Evolutionary conservation across 1,284 basidiomycete genomes (phyloP).

Genomic region (Mycena citricolor): DNA sequence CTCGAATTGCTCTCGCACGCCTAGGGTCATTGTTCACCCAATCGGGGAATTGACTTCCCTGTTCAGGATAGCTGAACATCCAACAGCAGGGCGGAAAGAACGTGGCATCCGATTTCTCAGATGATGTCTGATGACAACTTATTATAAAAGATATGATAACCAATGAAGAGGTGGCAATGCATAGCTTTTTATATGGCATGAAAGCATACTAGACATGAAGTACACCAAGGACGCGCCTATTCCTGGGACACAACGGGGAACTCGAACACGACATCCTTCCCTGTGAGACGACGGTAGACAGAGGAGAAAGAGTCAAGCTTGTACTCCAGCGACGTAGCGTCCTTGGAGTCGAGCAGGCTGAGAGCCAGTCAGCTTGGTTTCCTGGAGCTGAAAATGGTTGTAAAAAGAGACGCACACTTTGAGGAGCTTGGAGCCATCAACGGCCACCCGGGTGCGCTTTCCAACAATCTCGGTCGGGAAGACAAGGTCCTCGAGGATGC

Average conservation of each 20-base stretch:
- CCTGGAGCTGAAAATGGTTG: slow-evolving; percentile 12
- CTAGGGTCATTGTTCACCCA: too few relatives aligned
- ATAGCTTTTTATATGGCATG: slow-evolving; percentile 23
- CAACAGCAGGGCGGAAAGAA: too few relatives aligned
- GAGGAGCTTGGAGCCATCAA: slow-evolving; percentile 90
- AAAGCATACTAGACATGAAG: slow-evolving; percentile 19
- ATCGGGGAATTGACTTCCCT: too few relatives aligned
- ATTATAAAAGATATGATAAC: too few relatives aligned
- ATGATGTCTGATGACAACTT: too few relatives aligned
- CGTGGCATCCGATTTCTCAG: too few relatives aligned
- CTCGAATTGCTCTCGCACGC: too few relatives aligned
- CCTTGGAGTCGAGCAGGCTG: slow-evolving; percentile 97
- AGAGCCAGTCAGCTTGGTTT: slow-evolving; percentile 22
- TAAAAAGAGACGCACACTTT: slow-evolving; percentile 77
- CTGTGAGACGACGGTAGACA: slow-evolving; percentile 91
- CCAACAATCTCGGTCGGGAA: slow-evolving; percentile 99
- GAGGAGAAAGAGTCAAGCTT: slow-evolving; percentile 97
- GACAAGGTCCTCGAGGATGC: slow-evolving; percentile 98
- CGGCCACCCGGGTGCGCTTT: slow-evolving; percentile 91
- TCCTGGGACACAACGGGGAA: slow-evolving; percentile 75
- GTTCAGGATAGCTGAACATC: too few relatives aligned
- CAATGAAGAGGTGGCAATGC: too few relatives aligned
- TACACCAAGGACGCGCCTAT: slow-evolving; percentile 44
- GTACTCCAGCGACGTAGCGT: slow-evolving; percentile 98
- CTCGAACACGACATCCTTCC: slow-evolving; percentile 92